phyloP scores from a whole-genome alignment of 345 rosid species.

The Aquilaria yunnanensis region DNA sequence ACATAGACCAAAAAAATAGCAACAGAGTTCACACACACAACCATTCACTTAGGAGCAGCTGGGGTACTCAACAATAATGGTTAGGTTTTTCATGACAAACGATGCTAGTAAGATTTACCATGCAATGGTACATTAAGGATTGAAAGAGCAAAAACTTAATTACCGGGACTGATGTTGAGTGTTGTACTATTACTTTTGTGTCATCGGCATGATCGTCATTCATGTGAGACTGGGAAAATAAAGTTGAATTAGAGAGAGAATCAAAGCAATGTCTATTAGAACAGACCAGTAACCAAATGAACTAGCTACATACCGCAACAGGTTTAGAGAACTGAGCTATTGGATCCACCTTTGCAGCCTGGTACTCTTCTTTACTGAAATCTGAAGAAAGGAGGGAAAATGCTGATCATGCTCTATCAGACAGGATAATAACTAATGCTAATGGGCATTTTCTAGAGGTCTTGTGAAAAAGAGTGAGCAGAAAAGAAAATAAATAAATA shows the following conservation, averaged over 20 bases:
- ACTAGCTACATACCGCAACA: slow-evolving; percentile 51
- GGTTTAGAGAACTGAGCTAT: slow-evolving; percentile 82
- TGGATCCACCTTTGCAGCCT: slow-evolving; percentile 76
- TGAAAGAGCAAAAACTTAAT: slow-evolving; percentile 8
- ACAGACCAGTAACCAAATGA: slow-evolving; percentile 6
- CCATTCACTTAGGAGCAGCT: too few relatives aligned
- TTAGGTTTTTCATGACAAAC: too few relatives aligned
- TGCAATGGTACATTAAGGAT: background rate
- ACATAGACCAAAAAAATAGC: too few relatives aligned
- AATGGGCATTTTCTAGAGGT: too few relatives aligned
- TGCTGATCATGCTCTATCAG: too few relatives aligned
- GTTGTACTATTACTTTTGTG: slow-evolving; percentile 70
- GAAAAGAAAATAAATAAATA: slow-evolving; percentile 5
- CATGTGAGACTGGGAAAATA: slow-evolving; percentile 68
- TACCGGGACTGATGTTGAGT: slow-evolving; percentile 75
- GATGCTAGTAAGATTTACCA: background rate
- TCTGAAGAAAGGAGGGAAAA: slow-evolving; percentile 28
- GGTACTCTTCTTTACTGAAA: slow-evolving; percentile 65
- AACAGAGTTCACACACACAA: too few relatives aligned
- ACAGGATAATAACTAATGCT: background rate
- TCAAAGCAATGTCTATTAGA: background rate
- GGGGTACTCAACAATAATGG: too few relatives aligned
- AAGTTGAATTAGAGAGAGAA: slow-evolving; percentile 3
- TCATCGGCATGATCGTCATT: slow-evolving; percentile 92
- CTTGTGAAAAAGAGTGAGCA: background rate